These are phyloP conservation scores for Chlamydomonas sphaeroides DNA, from an alignment of 139 green algal genomes.

Conservation along the genomic window DNA sequence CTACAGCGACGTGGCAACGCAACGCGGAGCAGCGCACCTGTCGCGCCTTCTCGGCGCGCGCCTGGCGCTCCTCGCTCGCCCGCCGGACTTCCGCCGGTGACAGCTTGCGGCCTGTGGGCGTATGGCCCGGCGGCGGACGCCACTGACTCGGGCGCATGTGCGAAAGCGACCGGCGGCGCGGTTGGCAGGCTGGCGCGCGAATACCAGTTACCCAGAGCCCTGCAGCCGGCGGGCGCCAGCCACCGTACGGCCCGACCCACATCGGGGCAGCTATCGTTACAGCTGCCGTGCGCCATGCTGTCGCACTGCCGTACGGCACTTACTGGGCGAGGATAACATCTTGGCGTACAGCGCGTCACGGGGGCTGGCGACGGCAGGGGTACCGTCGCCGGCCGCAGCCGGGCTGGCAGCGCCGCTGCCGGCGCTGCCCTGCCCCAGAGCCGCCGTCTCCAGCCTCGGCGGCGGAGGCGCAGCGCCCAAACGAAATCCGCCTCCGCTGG, in stretches of 20 bases:
- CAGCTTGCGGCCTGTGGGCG: conserved; percentile 39
- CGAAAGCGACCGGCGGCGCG: too few species aligned
- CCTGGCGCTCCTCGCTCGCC: conserved; percentile 59
- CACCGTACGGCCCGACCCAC: too few species aligned
- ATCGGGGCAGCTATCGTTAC: too few species aligned
- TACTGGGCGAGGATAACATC: conserved; percentile 17
- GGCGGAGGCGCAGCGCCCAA: conserved; percentile 1
- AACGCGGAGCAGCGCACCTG: too few species aligned
- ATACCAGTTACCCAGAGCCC: too few species aligned
- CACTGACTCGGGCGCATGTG: too few species aligned
- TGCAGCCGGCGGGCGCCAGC: too few species aligned
- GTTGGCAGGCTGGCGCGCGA: too few species aligned
- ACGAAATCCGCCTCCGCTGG: neutral
- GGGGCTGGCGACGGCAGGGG: neutral
- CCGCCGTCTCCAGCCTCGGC: conserved; percentile 10
- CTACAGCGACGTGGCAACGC: too few species aligned
- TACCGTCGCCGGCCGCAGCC: neutral
- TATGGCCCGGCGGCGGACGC: too few species aligned
- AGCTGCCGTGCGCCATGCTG: too few species aligned
- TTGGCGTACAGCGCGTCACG: conserved; percentile 20
- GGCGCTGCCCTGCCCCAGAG: neutral
- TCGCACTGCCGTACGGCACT: too few species aligned
- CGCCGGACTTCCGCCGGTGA: conserved; percentile 39
- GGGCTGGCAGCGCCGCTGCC: neutral
- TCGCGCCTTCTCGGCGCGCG: conserved; percentile 56